phyloP scores from a whole-genome alignment of 768 basidiomycete species.

The Tulasnella sp. region DNA sequence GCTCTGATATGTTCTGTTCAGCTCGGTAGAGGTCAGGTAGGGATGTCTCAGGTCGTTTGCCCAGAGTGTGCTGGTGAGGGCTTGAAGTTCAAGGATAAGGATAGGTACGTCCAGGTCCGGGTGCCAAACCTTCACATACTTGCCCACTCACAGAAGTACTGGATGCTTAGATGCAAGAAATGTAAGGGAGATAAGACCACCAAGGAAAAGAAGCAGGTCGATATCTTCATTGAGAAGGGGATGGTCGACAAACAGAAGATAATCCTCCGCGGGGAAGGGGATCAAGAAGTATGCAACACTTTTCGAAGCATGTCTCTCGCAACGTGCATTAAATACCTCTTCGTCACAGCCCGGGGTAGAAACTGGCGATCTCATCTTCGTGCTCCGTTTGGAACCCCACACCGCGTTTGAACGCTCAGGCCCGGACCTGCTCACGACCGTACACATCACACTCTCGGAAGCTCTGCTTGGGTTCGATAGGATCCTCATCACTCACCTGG shows the following conservation, averaged over 20 bases:
- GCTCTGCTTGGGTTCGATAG: conserved; percentile 91
- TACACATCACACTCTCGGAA: conserved; percentile 85
- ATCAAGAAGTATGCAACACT: conserved; percentile 54
- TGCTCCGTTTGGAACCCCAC: conserved; percentile 56
- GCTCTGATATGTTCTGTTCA: conserved; percentile 3
- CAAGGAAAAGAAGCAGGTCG: conserved; percentile 81
- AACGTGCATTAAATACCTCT: background rate
- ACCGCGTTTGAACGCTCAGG: conserved; percentile 74
- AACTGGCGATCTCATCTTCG: conserved; percentile 85
- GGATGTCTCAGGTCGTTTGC: conserved; percentile 27
- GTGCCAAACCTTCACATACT: background rate
- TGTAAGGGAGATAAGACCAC: conserved; percentile 81
- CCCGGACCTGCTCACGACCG: conserved; percentile 64
- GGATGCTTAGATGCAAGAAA: conserved; percentile 68
- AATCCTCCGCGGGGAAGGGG: conserved; percentile 82
- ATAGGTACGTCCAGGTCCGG: conserved; percentile 39
- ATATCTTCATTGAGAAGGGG: conserved; percentile 77
- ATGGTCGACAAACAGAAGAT: conserved; percentile 77
- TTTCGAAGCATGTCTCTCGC: conserved; percentile 2
- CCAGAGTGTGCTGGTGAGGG: conserved; percentile 28
- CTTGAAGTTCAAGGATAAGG: conserved; percentile 69
- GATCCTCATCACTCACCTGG: conserved; percentile 81
- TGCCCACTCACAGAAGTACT: conserved; percentile 9
- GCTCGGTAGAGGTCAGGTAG: conserved; percentile 27
- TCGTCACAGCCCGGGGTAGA: conserved; percentile 60